Conservation (phyloP, 139 green algal genomes). For the Picochlorum costavermella region DNA sequence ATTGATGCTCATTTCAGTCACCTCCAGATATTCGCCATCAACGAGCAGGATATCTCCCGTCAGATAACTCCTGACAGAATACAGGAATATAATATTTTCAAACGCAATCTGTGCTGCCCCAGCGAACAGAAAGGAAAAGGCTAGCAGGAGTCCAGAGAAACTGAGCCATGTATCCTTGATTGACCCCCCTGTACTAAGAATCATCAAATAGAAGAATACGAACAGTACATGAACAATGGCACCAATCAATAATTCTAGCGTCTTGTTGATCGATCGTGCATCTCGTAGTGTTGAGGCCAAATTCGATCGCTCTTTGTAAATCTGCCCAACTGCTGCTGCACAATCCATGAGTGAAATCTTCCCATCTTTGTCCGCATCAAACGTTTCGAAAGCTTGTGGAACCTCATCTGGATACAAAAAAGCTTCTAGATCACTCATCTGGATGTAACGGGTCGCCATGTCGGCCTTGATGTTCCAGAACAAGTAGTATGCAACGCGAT, state of each 20-base stretch:
- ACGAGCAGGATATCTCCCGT: constrained; percentile 50
- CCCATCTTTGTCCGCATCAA: constrained; percentile 49
- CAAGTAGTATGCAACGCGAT: constrained; percentile 43
- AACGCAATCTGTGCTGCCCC: constrained; percentile 43
- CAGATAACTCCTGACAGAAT: constrained; percentile 62
- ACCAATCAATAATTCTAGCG: constrained; percentile 54
- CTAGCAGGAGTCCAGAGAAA: constrained; percentile 1
- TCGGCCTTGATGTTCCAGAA: constrained; percentile 52
- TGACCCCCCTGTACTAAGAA: not conserved
- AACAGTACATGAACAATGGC: constrained; percentile 24
- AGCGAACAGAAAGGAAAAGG: constrained; percentile 46
- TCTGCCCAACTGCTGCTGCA: constrained; percentile 8
- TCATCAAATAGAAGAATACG: constrained; percentile 5
- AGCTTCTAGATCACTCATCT: constrained; percentile 42
- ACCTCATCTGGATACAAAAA: constrained; percentile 40
- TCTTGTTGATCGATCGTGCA: constrained; percentile 15
- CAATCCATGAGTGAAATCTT: constrained; percentile 30
- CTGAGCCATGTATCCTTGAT: not conserved
- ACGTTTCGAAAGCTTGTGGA: constrained; percentile 39
- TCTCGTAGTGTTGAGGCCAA: constrained; percentile 69
- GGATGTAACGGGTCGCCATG: constrained; percentile 32
- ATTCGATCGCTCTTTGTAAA: constrained; percentile 52
- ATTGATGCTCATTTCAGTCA: constrained; percentile 9
- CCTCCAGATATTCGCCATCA: not conserved
- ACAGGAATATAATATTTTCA: constrained; percentile 61